phyloP scores from a whole-genome alignment of 2,329 filamentous ascomycete species.

The Cytospora paraplurivora region DNA sequence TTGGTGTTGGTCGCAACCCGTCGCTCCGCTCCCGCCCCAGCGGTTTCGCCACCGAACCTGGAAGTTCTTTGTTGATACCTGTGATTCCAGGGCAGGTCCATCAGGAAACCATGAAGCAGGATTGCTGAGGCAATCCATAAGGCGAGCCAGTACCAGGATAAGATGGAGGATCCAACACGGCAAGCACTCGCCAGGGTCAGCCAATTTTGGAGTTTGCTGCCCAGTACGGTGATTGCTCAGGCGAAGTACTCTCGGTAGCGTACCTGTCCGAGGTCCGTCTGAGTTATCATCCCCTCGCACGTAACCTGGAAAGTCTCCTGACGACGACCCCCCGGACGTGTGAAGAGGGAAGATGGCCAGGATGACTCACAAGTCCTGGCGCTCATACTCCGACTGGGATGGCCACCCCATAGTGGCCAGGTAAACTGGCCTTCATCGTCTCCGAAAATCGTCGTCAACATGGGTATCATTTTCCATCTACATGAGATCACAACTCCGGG shows the following conservation, averaged over 20 bases:
- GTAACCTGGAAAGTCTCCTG: background rate
- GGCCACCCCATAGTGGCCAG: background rate
- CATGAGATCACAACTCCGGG: conserved; percentile 28
- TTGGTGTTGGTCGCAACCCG: background rate
- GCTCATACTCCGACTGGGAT: background rate
- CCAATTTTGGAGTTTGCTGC: background rate
- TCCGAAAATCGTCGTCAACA: conserved; percentile 21
- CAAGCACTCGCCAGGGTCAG: background rate
- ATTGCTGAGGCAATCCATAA: background rate
- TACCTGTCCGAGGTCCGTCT: background rate
- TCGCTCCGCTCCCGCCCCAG: no score
- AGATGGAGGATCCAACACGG: background rate
- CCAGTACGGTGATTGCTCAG: background rate
- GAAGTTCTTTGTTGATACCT: background rate
- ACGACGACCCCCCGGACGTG: background rate
- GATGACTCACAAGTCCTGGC: background rate
- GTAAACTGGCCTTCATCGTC: background rate
- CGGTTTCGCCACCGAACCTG: background rate
- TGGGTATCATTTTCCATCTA: conserved; percentile 31
- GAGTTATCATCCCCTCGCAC: background rate
- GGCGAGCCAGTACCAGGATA: background rate
- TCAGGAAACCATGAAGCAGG: background rate
- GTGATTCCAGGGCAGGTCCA: background rate
- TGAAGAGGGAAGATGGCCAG: background rate
- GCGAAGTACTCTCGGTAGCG: background rate